Base-by-base conservation (phyloP, 352 stramenopile genomes). In the Globisporangium solare region DNA sequence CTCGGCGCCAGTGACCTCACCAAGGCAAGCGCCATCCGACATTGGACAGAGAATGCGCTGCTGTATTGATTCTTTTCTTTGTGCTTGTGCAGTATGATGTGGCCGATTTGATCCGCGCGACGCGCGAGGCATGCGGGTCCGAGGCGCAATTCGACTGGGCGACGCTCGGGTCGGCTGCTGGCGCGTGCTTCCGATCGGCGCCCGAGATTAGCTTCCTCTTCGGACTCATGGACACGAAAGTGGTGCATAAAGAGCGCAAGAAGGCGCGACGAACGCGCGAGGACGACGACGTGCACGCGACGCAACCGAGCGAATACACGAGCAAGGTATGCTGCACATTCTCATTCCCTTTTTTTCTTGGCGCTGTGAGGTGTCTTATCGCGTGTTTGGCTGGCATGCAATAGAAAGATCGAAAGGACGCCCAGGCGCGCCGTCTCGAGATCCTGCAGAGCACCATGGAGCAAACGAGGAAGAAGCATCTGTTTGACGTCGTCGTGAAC, bases 141-240 rank as follows among this genome's bases (percentile, higher is more conserved):
- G 73, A 89, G 10, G 68, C 66, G 18, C 61, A 70, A 54, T 88
- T 93, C 24, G 83, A 93, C 61, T 93, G 83, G 83, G 59, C 73
- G 10, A 66, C 67, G 24, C 61, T 93, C 15, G 83, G 83, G 21
- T 58, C 63, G 37, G 74, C 80, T 0, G 76, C 79, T 0, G 83
- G 80, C 18, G 73, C 83, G 6, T 93, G 79, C 68, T 93, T 93
- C 53, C 74, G 74, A 47, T 83, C 74, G 4, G 78, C 80, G 12
- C 80, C 80, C 0, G 80, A 91, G 46, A 84, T 82, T 53, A 85
- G 64, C 63, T 91, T 91, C 55, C 61, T 91, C n/a, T 88, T 89
- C 57, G 79, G 76, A 0, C 47, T 88, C 4, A 88, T 88, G 83
- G 73, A 91, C 55, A 93, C 79, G 27, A 58, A 91, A 42, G 76